Base-by-base conservation (phyloP, 2,329 filamentous ascomycete species). In the Didymella sp. region DNA sequence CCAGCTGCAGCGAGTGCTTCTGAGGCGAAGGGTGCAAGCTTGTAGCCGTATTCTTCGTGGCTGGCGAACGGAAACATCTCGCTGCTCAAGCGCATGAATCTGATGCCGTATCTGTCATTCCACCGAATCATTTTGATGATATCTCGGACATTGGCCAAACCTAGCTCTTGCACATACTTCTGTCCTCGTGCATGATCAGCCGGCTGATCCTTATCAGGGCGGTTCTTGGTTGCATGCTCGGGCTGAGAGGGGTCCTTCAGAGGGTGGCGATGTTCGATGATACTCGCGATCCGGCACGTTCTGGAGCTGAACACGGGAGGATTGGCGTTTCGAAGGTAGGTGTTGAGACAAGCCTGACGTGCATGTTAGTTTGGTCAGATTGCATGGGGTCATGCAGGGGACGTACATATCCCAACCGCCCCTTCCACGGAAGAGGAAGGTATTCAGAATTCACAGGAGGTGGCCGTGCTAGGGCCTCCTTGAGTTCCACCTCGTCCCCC, bases 41-140 rank as follows among this genome's bases (percentile, higher is more conserved):
- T 89, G 75, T 98, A 98, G 0, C 93, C 94, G 63, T 96, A 89
- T 60, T 91, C 89, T 22, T 85, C 84, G 69, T 98, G 94, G 62
- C 91, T 96, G 1, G 94, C 94, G 73, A 97, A 97, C 0, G 94
- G 94, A 63, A 98, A 98, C 90, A 97, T 97, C 67, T 97, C 94
- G 51, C 91, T 96, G 65, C 91, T 96, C 19, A 98, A 81, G 1
- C 94, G 86, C 85, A 98, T 86, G 74, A 98, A 97, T 65, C 87
- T 93, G 77, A 98, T 98, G 35, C 89, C 88, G 63, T 94, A 97
- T 64, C 87, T 90, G 62, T 96, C 89, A 70, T 98, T 97, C 94
- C 94, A 98, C 1, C 87, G 84, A 8, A 97, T 70, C 86, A 97
- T 91, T 75, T 96, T 96, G 55, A 84, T 78, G 28, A 97, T 86